These are phyloP conservation scores for Buddleja alternifolia DNA, from an alignment of 257 asterid genomes.

Conservation along the genomic window DNA sequence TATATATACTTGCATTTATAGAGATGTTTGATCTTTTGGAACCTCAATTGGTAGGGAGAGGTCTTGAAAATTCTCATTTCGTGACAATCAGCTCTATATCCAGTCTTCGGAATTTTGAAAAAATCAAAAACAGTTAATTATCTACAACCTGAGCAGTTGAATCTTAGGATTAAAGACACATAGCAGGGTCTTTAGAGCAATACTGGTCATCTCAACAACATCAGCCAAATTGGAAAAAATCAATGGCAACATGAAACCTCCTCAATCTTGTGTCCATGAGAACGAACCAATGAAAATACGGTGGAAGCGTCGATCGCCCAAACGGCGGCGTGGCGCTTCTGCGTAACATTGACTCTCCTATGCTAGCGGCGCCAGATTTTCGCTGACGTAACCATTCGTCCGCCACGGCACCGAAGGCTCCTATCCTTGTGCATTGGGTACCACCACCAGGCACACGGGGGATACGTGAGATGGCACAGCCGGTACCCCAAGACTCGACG, in stretches of 20 bases:
- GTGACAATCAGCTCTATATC: no score
- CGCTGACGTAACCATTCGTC: constrained; percentile 73
- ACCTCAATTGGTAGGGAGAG: no score
- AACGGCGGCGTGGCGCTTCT: constrained; percentile 60
- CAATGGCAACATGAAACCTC: constrained; percentile 62
- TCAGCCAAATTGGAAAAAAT: constrained; percentile 60
- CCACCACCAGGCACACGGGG: constrained; percentile 87
- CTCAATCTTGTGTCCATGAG: constrained; percentile 62
- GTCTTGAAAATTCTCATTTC: no score
- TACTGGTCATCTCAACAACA: constrained; percentile 55
- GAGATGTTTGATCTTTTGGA: no score
- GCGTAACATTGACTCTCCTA: constrained; percentile 54
- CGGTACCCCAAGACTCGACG: constrained; percentile 78
- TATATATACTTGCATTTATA: no score
- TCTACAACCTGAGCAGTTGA: no score
- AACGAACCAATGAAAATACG: constrained; percentile 55
- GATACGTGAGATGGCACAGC: constrained; percentile 78
- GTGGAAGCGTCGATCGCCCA: constrained; percentile 67
- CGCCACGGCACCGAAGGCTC: constrained; percentile 84
- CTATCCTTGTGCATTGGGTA: constrained; percentile 75
- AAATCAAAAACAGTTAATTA: no score
- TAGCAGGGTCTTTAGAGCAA: constrained; percentile 55
- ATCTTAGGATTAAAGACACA: no score
- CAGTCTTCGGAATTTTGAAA: no score
- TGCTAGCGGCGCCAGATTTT: constrained; percentile 80